Evolutionary conservation across 495 filamentous ascomycete species (phyloP).

Genomic region (Aspergillus carlsbadensis): DNA sequence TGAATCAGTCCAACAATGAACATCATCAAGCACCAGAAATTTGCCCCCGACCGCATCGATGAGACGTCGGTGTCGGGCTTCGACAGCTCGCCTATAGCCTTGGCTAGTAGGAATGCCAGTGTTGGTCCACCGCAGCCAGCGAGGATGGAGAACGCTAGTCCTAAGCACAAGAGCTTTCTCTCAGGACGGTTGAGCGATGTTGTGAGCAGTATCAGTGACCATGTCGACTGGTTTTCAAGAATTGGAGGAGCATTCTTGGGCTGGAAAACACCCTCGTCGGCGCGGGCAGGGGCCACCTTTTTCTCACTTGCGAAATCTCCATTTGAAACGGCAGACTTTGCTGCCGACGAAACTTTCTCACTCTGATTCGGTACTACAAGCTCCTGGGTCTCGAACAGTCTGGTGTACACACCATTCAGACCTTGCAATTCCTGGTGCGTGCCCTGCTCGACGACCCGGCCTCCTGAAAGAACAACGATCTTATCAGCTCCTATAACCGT

Average conservation of each 20-base stretch:
- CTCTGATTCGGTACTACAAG: no score
- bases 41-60: background rate
- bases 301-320: no score
- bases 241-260: no score
- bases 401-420: no score
- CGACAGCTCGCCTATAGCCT: background rate
- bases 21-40: background rate
- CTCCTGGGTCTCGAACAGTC: no score
- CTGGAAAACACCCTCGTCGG: no score
- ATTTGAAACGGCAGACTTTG: no score
- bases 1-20: no score
- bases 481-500: constrained; percentile 86
- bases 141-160: background rate
- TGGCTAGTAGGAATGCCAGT: background rate
- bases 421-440: constrained; percentile 15
- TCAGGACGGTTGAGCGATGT: constrained; percentile 60
- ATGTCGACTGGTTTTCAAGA: constrained; percentile 17
- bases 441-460: constrained; percentile 77
- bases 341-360: no score
- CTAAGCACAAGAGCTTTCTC: background rate
- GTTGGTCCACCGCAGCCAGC: background rate
- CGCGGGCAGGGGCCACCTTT: no score
- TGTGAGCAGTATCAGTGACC: constrained; percentile 34
- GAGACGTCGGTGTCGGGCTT: background rate
- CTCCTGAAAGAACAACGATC: constrained; percentile 81